Conservation (phyloP, 2,329 filamentous ascomycete genomes). For the Epichloe baconii region DNA sequence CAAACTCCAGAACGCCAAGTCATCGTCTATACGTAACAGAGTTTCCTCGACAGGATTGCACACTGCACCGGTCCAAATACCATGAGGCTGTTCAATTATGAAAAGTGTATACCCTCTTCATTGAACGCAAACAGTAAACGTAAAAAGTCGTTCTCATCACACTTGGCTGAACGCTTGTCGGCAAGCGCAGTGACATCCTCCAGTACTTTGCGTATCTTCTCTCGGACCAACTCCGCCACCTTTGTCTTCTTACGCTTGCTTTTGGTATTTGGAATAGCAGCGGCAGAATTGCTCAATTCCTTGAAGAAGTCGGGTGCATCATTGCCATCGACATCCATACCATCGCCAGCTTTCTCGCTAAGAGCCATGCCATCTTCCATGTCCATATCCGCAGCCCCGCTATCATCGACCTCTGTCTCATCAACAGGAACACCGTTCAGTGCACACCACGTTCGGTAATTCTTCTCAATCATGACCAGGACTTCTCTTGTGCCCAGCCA, state of each 20-base stretch:
- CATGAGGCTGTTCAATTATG: constrained; percentile 26
- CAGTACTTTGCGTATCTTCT: constrained; percentile 77
- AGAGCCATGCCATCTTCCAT: constrained; percentile 20
- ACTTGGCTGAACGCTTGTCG: constrained; percentile 71
- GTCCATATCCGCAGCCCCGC: constrained; percentile 25
- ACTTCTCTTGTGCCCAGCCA: constrained; percentile 74
- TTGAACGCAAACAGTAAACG: constrained; percentile 73
- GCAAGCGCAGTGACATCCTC: constrained; percentile 67
- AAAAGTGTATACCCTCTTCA: constrained; percentile 86
- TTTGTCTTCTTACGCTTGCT: constrained; percentile 65
- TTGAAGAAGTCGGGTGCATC: constrained; percentile 79
- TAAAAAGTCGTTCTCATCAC: constrained; percentile 87
- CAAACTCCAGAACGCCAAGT: neutral
- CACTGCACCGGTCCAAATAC: neutral
- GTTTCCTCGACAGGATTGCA: too few relatives aligned
- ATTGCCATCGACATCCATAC: constrained; percentile 47
- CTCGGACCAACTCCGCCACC: constrained; percentile 66
- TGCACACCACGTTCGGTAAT: constrained; percentile 83
- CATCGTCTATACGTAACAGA: neutral
- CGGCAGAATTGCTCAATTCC: constrained; percentile 35
- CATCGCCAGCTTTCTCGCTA: constrained; percentile 21
- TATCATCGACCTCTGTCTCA: constrained; percentile 42
- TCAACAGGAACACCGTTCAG: constrained; percentile 72
- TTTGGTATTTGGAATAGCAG: constrained; percentile 41
- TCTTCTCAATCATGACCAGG: constrained; percentile 67